phyloP scores from a whole-genome alignment of 2,329 filamentous ascomycete species.

The Calonectria pseudoreteaudii region DNA sequence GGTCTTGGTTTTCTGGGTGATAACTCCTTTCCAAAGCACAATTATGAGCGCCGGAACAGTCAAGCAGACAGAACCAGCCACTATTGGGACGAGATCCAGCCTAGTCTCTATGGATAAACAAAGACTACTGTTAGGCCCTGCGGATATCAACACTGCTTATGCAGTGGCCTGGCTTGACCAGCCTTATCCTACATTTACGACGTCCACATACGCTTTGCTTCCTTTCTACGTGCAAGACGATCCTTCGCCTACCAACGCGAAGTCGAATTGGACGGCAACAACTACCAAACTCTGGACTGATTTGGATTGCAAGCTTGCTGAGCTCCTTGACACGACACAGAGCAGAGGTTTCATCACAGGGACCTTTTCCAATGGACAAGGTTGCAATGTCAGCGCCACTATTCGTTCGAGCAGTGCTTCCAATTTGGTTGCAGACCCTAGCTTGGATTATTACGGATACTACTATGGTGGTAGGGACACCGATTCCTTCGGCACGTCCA shows the following conservation, averaged over 20 bases:
- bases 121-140: conserved; percentile 38
- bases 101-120: conserved; percentile 41
- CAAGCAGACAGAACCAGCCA: conserved; percentile 11
- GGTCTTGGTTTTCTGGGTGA: conserved; percentile 64
- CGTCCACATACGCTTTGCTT: conserved; percentile 53
- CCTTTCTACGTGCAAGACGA: conserved; percentile 51
- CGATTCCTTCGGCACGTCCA: conserved; percentile 43
- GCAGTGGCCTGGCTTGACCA: conserved; percentile 60
- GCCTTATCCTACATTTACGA: conserved; percentile 56
- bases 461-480: conserved; percentile 47
- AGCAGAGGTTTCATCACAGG: too few relatives aligned
- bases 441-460: conserved; percentile 57
- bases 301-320: conserved; percentile 52
- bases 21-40: conserved; percentile 68
- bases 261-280: conserved; percentile 43
- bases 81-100: conserved; percentile 17
- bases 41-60: conserved; percentile 59
- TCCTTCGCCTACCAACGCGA: not conserved
- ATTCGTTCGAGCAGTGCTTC: conserved; percentile 39
- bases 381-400: conserved; percentile 47
- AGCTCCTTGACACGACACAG: too few relatives aligned
- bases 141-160: conserved; percentile 58
- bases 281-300: conserved; percentile 51
- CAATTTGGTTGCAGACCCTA: conserved; percentile 21
- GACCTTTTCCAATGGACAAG: conserved; percentile 50